These are phyloP conservation scores for Talaromyces sp. DNA, from an alignment of 2,329 filamentous ascomycete genomes.

Conservation along the genomic window DNA sequence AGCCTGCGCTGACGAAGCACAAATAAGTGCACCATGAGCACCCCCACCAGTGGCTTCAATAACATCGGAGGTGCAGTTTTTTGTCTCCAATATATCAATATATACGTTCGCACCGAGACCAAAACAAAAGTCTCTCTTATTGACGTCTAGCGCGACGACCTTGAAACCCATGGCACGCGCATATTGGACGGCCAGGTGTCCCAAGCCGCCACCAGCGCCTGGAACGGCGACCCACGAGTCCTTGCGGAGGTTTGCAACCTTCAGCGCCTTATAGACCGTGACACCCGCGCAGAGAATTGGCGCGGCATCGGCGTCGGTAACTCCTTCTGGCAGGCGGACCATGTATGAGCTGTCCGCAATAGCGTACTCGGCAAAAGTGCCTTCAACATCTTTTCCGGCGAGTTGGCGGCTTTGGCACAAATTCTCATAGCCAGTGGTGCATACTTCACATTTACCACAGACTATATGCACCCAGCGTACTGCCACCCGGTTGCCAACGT, in stretches of 20 bases:
- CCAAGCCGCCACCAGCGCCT: constrained; percentile 36
- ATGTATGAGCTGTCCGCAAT: constrained; percentile 19
- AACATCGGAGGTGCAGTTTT: constrained; percentile 31
- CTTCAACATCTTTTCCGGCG: constrained; percentile 20
- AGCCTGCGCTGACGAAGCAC: constrained; percentile 39
- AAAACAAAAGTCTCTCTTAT: constrained; percentile 35
- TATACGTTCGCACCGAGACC: constrained; percentile 42
- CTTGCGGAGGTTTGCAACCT: constrained; percentile 36
- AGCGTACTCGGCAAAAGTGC: constrained; percentile 25
- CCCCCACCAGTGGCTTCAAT: constrained; percentile 40
- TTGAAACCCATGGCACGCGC: constrained; percentile 32
- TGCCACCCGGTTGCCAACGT: constrained; percentile 28
- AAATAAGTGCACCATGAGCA: constrained; percentile 42
- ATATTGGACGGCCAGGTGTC: constrained; percentile 28
- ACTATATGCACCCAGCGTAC: constrained; percentile 23
- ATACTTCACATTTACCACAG: constrained; percentile 25
- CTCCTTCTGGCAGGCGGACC: constrained; percentile 21
- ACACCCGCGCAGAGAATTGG: constrained; percentile 28
- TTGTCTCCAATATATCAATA: constrained; percentile 35
- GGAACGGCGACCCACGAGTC: constrained; percentile 33
- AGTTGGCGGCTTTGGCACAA: constrained; percentile 19
- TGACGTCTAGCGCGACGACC: constrained; percentile 42
- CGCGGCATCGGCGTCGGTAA: constrained; percentile 17
- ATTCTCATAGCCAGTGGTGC: constrained; percentile 19
- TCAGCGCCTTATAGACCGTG: constrained; percentile 26